A percentile compares a stretch with the other conserved stretches of the same genome.
Evolutionary conservation across 306 rosid genomes (phyloP).

Genomic region (Castanopsis chinensis): DNA sequence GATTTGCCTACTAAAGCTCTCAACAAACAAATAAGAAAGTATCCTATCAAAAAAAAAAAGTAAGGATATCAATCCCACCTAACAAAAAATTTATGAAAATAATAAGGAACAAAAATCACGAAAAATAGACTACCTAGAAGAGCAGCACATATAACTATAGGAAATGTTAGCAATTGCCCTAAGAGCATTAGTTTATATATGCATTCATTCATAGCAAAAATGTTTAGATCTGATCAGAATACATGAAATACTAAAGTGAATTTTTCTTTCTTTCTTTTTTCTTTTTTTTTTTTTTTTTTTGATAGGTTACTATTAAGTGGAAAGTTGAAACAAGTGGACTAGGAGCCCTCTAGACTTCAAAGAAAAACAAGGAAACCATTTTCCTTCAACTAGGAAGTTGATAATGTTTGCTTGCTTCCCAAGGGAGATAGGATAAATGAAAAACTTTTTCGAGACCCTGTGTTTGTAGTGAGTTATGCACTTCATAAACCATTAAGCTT

Average conservation of each 20-base stretch:
- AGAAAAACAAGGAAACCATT: background rate
- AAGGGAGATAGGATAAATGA: background rate
- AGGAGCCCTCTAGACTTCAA: background rate
- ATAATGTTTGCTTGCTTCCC: background rate
- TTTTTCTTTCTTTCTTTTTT: no score
- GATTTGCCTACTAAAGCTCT: no score
- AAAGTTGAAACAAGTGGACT: background rate
- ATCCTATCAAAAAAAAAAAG: no score
- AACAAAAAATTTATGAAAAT: background rate
- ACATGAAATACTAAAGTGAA: no score
- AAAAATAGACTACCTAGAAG: background rate
- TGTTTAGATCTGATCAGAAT: background rate
- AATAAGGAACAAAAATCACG: background rate
- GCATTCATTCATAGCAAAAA: background rate
- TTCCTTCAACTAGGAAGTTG: no score
- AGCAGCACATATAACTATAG: background rate
- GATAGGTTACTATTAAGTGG: no score
- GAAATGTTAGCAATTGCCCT: no score
- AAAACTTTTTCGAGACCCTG: background rate
- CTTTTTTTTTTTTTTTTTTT: no score
- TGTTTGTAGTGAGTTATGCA: background rate
- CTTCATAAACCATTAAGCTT: no score
- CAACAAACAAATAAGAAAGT: no score
- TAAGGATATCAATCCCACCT: background rate
- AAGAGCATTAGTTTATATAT: background rate